Conservation (phyloP, 352 stramenopile species). For the Thalassiosira hispida region DNA sequence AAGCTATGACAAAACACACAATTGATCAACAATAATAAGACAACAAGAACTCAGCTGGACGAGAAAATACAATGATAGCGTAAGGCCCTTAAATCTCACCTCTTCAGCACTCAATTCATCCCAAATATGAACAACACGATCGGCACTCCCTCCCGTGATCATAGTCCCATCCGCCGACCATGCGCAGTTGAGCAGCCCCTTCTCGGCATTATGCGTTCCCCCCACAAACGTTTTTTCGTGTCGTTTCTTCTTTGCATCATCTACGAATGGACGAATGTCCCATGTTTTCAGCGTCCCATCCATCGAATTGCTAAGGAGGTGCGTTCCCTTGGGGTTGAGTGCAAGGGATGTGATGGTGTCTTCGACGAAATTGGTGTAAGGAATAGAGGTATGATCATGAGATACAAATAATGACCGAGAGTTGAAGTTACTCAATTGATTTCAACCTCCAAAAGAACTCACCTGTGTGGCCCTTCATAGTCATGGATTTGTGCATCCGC, state of each 20-base stretch:
- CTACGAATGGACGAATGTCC: constrained; percentile 91
- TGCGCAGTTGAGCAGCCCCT: constrained; percentile 91
- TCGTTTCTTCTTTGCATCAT: constrained; percentile 58
- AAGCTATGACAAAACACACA: constrained; percentile 54
- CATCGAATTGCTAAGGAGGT: constrained; percentile 94
- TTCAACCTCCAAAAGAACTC: no score
- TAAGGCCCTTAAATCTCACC: constrained; percentile 22
- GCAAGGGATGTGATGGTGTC: constrained; percentile 94
- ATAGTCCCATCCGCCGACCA: constrained; percentile 86
- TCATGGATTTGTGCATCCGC: constrained; percentile 85
- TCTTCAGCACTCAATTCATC: constrained; percentile 90
- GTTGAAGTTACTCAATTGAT: no score
- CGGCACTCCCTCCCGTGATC: constrained; percentile 89
- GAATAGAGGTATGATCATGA: background rate
- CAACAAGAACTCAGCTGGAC: background rate
- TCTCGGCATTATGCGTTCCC: constrained; percentile 92
- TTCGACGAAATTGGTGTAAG: constrained; percentile 14
- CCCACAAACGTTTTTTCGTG: constrained; percentile 85
- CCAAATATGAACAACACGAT: constrained; percentile 95
- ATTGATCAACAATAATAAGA: background rate
- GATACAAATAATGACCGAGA: background rate
- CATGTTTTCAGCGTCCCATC: constrained; percentile 91
- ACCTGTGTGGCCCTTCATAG: constrained; percentile 88
- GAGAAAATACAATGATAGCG: background rate
- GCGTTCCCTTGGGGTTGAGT: constrained; percentile 92